Evolutionary conservation across 2,329 filamentous ascomycete genomes (phyloP).

Genomic region (Pseudopithomyces maydicus): DNA sequence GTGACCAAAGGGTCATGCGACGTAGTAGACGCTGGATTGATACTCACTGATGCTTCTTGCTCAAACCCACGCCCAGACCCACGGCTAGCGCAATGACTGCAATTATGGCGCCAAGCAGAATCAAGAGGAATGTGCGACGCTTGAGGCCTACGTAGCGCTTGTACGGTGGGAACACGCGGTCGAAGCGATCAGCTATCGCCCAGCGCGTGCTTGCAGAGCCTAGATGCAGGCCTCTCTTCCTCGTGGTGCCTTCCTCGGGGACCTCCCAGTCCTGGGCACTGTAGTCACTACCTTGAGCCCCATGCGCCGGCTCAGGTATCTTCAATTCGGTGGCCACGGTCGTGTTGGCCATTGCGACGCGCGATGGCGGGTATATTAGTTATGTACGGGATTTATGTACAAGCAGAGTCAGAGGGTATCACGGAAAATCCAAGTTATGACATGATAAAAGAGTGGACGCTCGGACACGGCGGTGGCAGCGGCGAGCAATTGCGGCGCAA

Average conservation of each 20-base stretch:
- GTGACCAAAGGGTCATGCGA: no score
- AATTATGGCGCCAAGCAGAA: constrained; percentile 33
- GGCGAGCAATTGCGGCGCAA: constrained; percentile 1
- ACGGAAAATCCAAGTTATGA: constrained; percentile 14
- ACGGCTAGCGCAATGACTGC: constrained; percentile 36
- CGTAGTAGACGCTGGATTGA: neutral
- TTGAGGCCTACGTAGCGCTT: constrained; percentile 41
- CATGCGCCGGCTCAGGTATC: constrained; percentile 24
- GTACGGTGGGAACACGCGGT: constrained; percentile 39
- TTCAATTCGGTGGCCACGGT: constrained; percentile 24
- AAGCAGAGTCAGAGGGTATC: constrained; percentile 13
- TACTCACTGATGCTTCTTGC: constrained; percentile 7
- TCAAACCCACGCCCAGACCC: constrained; percentile 45
- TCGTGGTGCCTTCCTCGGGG: constrained; percentile 10
- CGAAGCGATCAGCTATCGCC: constrained; percentile 28
- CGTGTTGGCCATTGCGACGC: constrained; percentile 22
- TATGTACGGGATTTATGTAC: constrained; percentile 5
- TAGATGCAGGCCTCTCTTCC: constrained; percentile 4
- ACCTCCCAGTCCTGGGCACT: constrained; percentile 17
- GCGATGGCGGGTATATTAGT: neutral
- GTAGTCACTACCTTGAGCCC: constrained; percentile 11
- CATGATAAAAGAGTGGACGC: constrained; percentile 22
- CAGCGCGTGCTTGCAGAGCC: constrained; percentile 14
- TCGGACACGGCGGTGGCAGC: constrained; percentile 16
- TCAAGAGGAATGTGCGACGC: constrained; percentile 38